Base-by-base conservation (phyloP, 108 stramenopile genomes). In the Nitzschia sp. region DNA sequence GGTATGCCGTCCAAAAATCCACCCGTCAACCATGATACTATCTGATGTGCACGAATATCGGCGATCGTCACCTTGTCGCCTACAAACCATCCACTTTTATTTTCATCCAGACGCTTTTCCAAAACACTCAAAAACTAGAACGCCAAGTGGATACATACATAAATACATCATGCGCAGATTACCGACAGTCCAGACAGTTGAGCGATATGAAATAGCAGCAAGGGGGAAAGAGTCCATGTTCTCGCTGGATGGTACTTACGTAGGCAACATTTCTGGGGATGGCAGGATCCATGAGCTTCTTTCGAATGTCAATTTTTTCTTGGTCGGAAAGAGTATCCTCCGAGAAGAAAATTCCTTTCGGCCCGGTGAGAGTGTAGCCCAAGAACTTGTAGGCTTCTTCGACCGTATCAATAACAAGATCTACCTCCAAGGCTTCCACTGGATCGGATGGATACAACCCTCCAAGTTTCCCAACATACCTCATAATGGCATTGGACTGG, bases 1-100 rank as follows among this genome's bases (percentile, higher is more conserved):
- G 72, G 72, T 27, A 73, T 56, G 1, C 72, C 72, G 33, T 54
- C 63, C 46, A 65, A 29, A 50, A 72, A 16, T 22, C 69, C 58
- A 21, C 23, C 26, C 8, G n/a, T 21, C n/a, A 60, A 21, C 69
- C 69, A 69, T 8, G 2, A 8, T 21, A 47, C 28, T n/a, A 58
- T 19, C 11, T n/a, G 32, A 25, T 60, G 36, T 3, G 61, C 19
- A 21, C 19, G 19, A 8, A 69, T 17, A 60, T 69, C 69, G 8
- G 69, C 69, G 47, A 69, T 60, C 9, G 59, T 69, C 2, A 45
- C 26, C 13, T 2, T 30, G 9, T 69, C 59, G 2, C 69, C 69
- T 6, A 69, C 69, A 19, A 69, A 32, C 69, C 69, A 69, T 23
- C 59, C 59, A 48, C 58, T 60, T 4, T 19, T 19, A 27, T 28